Evolutionary conservation across 495 filamentous ascomycete genomes (phyloP), one percentile per base, ranked within the genome.

Genomic region (Apiosordaria backusii): DNA sequence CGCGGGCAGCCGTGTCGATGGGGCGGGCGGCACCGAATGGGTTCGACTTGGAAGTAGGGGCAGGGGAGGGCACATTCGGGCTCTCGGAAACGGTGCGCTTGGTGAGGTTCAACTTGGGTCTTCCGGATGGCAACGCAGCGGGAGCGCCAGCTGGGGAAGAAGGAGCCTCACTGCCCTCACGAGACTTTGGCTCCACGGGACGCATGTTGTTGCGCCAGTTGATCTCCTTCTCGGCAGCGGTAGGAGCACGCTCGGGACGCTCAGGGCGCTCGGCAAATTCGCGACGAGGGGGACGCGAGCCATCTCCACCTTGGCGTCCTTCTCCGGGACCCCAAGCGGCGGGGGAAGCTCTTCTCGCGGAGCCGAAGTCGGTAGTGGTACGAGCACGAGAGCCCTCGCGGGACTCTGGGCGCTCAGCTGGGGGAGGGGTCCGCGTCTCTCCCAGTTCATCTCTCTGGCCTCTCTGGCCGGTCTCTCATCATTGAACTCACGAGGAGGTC

Each of bases 381-480:
- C 85, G 81, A 63, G 88, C 84, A 53, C 91, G 88, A 62, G 90
- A 89, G 58, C 86, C 88, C 70, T 92, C 90, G 63, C 89, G 81
- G 60, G 81, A 80, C 65, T 78, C 80, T 24, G 81, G 74, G 50
- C 82, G 84, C 67, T 88, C 83, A 50, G 83, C 74, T 10, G 93
- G 91, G 53, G 93, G 90, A 97, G 84, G 26, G 96, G 95, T 23
- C 95, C 96, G 72, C 92, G 94, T 63, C 95, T 90, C 77, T 97
- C 94, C 95, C 95, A 99, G 79, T 92, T 95, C 65, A 97, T 90
- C 72, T 97, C 92, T 23, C 93, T 89, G 62, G 90, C 79, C 76
- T 97, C 92, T 23, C 94, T 89, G 61, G 89, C 79, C 76, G 93
- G 96, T 67, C 91, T 90, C 73, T 97, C 92, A 66, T 88, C 87